Evolutionary conservation across 179 eudicot genomes (phyloP), one percentile per base, ranked within the genome.

Genomic region (Drosera spatulata): DNA sequence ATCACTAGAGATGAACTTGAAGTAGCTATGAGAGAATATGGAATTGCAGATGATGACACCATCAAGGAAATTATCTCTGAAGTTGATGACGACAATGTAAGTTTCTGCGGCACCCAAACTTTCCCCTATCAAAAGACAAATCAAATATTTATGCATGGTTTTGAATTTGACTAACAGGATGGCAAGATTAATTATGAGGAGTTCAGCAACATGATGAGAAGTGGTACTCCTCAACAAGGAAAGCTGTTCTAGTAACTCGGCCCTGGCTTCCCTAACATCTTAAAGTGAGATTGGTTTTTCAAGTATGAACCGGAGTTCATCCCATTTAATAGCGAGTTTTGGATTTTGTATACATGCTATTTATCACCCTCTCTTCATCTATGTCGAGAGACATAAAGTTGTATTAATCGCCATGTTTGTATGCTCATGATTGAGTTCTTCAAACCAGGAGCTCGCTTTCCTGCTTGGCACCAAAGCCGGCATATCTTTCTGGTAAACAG

Each of bases 161-260:
- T 4, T 37, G 10, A 52, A 51, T 64, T 47, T 8, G 3, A 47
- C 56, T 10, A 10, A 22, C 15, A 72, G 80, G 76, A 71, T 57
- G 76, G 80, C 37, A 71, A 57, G 42, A 80, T 80, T 53, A 74
- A 80, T 63, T 80, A 76, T 41, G 84, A 80, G 59, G 81, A 80
- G 69, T 80, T 80, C 62, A 69, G 81, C 58, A 55, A 55, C 41
- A 55, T 80, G 84, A 80, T 80, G 81, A 77, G 79, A 69, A 71
- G 79, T 56, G 75, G 79, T 50, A 67, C 71, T 5, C 9, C 63
- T 45, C 79, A 70, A 41, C 69, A 55, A 50, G 71, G 44, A 39
- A 75, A 75, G 60, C 74, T 70, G 49, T 75, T 75, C 42, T 64
- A 55, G 41, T 22, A 1, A 22, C 33, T 22, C 33, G 33, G 33